phyloP scores from a whole-genome alignment of 169 alveolate genomes.

The Plasmodium gallinaceum region DNA sequence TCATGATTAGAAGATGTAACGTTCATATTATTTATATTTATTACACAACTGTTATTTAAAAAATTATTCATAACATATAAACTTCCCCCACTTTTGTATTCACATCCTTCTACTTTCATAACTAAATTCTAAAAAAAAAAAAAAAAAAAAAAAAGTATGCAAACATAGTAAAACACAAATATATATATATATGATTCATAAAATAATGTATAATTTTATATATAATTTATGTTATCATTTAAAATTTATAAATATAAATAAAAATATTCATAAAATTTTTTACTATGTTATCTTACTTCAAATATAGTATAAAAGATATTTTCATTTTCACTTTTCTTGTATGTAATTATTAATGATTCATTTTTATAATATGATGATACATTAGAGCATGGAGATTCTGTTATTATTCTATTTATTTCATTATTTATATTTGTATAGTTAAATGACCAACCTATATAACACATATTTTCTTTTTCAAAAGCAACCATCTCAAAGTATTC shows the following conservation, averaged over 20 bases:
- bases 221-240: neutral
- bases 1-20: neutral
- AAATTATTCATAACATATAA: constrained; percentile 37
- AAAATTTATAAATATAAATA: neutral
- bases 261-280: neutral
- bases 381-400: constrained; percentile 15
- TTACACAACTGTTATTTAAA: constrained; percentile 10
- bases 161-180: neutral
- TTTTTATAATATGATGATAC: constrained; percentile 5
- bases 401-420: constrained; percentile 13
- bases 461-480: constrained; percentile 7
- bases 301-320: constrained; percentile 10
- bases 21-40: constrained; percentile 5
- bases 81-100: constrained; percentile 38
- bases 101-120: constrained; percentile 19
- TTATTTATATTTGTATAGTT: constrained; percentile 21
- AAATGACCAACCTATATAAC: constrained; percentile 57
- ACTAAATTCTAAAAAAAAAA: constrained; percentile 12
- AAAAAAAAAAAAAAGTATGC: too few species aligned
- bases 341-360: constrained; percentile 14
- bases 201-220: neutral
- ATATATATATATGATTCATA: neutral
- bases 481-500: constrained; percentile 11
- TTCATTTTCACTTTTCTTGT: neutral
- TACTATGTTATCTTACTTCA: neutral